A percentile compares a stretch with the other conserved stretches of the same genome.
These are phyloP conservation scores for Achlya hypogyna DNA, from an alignment of 352 stramenopile genomes.

Conservation along the genomic window DNA sequence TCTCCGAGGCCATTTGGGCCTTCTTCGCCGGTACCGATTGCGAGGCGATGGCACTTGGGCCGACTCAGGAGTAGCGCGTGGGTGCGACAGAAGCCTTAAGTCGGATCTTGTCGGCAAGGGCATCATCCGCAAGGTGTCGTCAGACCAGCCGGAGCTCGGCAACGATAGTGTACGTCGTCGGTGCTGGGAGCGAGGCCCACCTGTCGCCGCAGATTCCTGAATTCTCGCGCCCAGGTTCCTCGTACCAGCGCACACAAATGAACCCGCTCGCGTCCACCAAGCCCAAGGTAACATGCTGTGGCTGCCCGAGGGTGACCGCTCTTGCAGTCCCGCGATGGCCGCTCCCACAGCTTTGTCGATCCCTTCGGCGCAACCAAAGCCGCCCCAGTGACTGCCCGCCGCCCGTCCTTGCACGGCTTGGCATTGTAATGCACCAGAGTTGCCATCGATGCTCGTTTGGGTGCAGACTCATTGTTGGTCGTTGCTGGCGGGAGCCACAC, in stretches of 20 bases:
- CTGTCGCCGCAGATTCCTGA: constrained; percentile 41
- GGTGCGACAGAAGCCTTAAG: constrained; percentile 43
- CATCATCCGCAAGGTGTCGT: constrained; percentile 50
- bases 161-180: constrained; percentile 41
- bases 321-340: constrained; percentile 38
- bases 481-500: too few species aligned
- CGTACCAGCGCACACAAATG: constrained; percentile 56
- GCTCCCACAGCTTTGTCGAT: constrained; percentile 42
- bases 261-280: constrained; percentile 34
- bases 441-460: not conserved
- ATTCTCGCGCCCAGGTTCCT: constrained; percentile 64
- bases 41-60: not conserved
- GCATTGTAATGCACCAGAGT: constrained; percentile 13
- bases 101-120: constrained; percentile 45
- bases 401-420: constrained; percentile 48
- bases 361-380: constrained; percentile 35
- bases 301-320: not conserved
- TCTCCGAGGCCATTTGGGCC: constrained; percentile 61
- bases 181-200: not conserved
- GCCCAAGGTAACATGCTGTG: constrained; percentile 33
- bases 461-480: too few species aligned
- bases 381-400: constrained; percentile 42
- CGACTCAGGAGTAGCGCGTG: constrained; percentile 30
- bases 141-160: constrained; percentile 22
- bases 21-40: constrained; percentile 58